Base-by-base conservation (phyloP, 345 rosid genomes). In the Eucalyptus lansdowneana region DNA sequence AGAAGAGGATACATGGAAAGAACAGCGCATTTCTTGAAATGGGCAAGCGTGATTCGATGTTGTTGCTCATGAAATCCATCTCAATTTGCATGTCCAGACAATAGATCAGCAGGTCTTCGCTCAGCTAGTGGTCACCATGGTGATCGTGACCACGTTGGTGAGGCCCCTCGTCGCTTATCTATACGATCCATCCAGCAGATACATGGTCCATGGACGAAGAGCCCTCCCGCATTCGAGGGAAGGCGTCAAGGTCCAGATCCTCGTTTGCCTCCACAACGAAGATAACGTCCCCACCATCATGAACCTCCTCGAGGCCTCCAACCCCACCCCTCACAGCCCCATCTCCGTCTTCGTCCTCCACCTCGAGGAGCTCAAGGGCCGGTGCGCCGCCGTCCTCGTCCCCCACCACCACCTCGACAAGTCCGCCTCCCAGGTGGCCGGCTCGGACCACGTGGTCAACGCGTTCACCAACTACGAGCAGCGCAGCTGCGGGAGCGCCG, bases 111-210 rank as follows among this genome's bases (percentile, higher is more conserved):
- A 34, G 24, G 62, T 56, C 81, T 88, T 13, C 50, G 34, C 83
- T 37, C 51, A 24, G n/a, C 34, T 65, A 34, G 53, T 88, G 83
- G 13, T 44, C 34, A 14, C 51, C 51, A 40, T 89, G 86, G 88
- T 89, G 85, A 87, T 83, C 65, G 87, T 93, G 62, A 93, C 91
- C 44, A 87, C 80, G 67, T 72, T 89, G 24, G 86, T 80, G 80
- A 50, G 89, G 14, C 76, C 91, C 5, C 25, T 92, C 14, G 89
- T 92, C 17, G 87, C 86, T 53, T 27, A 86, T 34, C 50, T 93
- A 7, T 91, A 92, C 60, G 92, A 91, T 81, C 94, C 94, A 13
- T 90, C 93, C 40, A 88, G 87, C 58, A 91, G 90, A 88, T 93
- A 88, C 86, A 67, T 85, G 40, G 72, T 89, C 47, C 72, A 88